phyloP scores from a whole-genome alignment of 2,329 filamentous ascomycete genomes.

The Geosmithia morbida region DNA sequence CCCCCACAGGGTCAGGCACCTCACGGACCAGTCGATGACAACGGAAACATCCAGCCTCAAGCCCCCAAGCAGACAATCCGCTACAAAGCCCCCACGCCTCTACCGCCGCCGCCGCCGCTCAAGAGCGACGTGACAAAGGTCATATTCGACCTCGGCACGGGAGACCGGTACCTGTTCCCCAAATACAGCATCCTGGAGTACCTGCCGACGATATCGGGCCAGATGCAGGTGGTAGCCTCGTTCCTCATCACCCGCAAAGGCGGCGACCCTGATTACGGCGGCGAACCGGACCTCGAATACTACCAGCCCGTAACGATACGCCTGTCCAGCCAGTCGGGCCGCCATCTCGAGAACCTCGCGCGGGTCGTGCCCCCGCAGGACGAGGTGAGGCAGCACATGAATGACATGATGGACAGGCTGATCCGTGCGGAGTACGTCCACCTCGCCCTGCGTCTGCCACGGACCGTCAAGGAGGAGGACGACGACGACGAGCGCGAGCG shows the following conservation, averaged over 20 bases:
- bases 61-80: slow-evolving; percentile 23
- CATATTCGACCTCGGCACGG: slow-evolving; percentile 56
- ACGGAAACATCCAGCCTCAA: neutral
- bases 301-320: slow-evolving; percentile 62
- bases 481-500: slow-evolving; percentile 8
- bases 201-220: slow-evolving; percentile 30
- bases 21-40: neutral
- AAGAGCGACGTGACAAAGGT: slow-evolving; percentile 52
- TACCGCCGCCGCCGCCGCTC: neutral
- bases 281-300: slow-evolving; percentile 52
- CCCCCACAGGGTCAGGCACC: neutral
- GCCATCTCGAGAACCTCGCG: slow-evolving; percentile 44
- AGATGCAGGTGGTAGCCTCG: slow-evolving; percentile 50
- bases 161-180: slow-evolving; percentile 67
- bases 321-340: slow-evolving; percentile 36
- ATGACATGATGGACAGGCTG: slow-evolving; percentile 55
- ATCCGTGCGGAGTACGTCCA: slow-evolving; percentile 53
- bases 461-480: slow-evolving; percentile 17
- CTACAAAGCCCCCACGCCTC: slow-evolving; percentile 28
- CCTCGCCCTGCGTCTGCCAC: slow-evolving; percentile 51
- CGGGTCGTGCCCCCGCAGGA: slow-evolving; percentile 48
- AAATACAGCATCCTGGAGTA: slow-evolving; percentile 66
- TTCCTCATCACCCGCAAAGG: slow-evolving; percentile 67
- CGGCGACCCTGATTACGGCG: slow-evolving; percentile 48
- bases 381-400: slow-evolving; percentile 53